phyloP scores from a whole-genome alignment of 192 early-diverging fungal genomes.

The Haplosporangium gracile region DNA sequence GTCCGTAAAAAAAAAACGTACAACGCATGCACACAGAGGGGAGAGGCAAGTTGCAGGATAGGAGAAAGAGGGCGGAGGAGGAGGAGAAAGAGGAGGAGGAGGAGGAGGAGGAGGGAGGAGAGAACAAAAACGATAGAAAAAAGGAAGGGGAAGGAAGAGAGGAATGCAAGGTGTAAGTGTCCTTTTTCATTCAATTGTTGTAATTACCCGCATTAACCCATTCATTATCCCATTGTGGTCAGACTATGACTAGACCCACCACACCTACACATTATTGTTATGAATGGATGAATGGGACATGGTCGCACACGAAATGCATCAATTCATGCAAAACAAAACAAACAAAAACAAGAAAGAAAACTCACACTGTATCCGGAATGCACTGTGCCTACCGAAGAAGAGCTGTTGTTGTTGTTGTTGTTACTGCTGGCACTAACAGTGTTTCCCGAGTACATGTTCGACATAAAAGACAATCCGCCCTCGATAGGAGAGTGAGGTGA shows the following conservation, averaged over 20 bases:
- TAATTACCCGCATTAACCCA: no score
- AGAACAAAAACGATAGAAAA: not conserved
- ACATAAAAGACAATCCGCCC: not conserved
- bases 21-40: not conserved
- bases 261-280: no score
- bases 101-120: not conserved
- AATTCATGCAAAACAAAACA: not conserved
- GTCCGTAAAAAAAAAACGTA: not conserved
- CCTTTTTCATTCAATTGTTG: not conserved
- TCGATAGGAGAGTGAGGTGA: not conserved
- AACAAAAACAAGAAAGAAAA: not conserved
- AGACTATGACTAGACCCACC: not conserved
- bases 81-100: not conserved
- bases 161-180: not conserved
- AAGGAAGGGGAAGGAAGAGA: not conserved
- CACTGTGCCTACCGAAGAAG: not conserved
- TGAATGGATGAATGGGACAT: no score
- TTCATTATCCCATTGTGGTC: slow-evolving; percentile 1
- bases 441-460: not conserved
- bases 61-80: not conserved
- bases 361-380: slow-evolving; percentile 34
- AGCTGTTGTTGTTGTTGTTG: slow-evolving; percentile 22
- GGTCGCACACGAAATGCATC: not conserved
- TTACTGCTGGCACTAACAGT: not conserved
- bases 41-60: not conserved